A percentile compares a stretch with the other conserved stretches of the same genome.
These are phyloP conservation scores for Penicillium crustosum DNA, from an alignment of 2,329 filamentous ascomycete species.

Conservation along the genomic window DNA sequence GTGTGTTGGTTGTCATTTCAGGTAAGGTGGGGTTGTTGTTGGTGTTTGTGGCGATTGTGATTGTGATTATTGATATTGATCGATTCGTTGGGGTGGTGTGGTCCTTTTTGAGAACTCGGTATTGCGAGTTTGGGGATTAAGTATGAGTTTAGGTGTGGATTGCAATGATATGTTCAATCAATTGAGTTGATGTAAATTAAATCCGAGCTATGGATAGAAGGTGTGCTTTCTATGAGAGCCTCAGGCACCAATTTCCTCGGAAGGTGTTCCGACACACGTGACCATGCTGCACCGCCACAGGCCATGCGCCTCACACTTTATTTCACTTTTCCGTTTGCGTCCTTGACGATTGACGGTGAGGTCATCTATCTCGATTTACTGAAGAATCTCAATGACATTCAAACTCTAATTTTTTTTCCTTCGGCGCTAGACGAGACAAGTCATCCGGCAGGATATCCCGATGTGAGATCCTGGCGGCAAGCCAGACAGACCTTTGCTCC, in stretches of 20 bases:
- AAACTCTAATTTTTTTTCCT: constrained; percentile 1
- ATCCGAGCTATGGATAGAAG: constrained; percentile 1
- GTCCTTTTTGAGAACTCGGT: background rate
- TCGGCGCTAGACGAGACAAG: constrained; percentile 16
- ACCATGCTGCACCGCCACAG: background rate
- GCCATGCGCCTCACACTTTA: background rate
- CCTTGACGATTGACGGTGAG: constrained; percentile 13
- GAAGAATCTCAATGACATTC: constrained; percentile 10
- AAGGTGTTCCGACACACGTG: constrained; percentile 12
- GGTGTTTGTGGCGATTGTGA: background rate
- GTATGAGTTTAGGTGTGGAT: background rate
- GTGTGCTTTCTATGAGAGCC: constrained; percentile 10
- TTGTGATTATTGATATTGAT: background rate
- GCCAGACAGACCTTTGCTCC: constrained; percentile 16
- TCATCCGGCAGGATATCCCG: constrained; percentile 4
- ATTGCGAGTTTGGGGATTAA: background rate
- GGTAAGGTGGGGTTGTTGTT: constrained; percentile 1
- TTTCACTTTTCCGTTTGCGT: constrained; percentile 17
- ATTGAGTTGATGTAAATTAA: background rate
- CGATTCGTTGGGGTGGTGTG: background rate
- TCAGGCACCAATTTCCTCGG: constrained; percentile 18
- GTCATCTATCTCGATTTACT: constrained; percentile 12
- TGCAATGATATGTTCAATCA: background rate
- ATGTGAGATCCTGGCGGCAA: constrained; percentile 21
- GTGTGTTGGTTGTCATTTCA: constrained; percentile 13